Conservation (phyloP, 257 asterid species). For the Leptodermis oblonga region DNA sequence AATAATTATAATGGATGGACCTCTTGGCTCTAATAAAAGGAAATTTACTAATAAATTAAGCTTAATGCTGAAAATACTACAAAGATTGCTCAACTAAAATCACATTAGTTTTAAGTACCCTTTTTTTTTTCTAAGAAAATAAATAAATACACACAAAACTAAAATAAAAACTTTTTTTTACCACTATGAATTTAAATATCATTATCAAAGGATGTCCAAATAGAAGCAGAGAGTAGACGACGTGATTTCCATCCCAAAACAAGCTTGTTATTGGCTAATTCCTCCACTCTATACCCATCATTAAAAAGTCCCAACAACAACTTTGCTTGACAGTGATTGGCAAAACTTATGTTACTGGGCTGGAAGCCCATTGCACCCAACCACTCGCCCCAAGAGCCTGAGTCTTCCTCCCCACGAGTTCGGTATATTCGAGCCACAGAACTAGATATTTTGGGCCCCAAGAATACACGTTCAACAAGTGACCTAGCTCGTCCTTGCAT, state of each 20-base stretch:
- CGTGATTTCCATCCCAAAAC: slow-evolving; percentile 79
- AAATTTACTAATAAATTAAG: no score
- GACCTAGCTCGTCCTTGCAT: slow-evolving; percentile 57
- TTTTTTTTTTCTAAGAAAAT: no score
- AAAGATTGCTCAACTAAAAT: no score
- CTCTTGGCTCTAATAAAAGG: no score
- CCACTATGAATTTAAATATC: slow-evolving; percentile 16
- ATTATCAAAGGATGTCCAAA: slow-evolving; percentile 57
- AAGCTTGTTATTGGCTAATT: slow-evolving; percentile 47
- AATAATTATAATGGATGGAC: no score
- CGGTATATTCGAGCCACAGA: slow-evolving; percentile 50
- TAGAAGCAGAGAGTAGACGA: slow-evolving; percentile 70
- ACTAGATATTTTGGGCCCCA: slow-evolving; percentile 58
- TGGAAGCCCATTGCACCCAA: slow-evolving; percentile 40
- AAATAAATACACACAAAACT: no score
- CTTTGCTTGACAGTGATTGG: slow-evolving; percentile 78
- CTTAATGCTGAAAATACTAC: not conserved
- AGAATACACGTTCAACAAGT: slow-evolving; percentile 58
- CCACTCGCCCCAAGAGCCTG: slow-evolving; percentile 56
- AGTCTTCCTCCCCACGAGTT: slow-evolving; percentile 28
- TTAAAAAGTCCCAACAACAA: slow-evolving; percentile 59
- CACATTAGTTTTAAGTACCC: no score
- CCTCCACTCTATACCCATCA: slow-evolving; percentile 80
- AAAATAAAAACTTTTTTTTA: not conserved
- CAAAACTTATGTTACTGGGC: slow-evolving; percentile 47